A percentile compares a stretch with the other conserved stretches of the same genome.
Conservation (phyloP, 192 early-diverging fungal species). For the Kappamyces sp. region DNA sequence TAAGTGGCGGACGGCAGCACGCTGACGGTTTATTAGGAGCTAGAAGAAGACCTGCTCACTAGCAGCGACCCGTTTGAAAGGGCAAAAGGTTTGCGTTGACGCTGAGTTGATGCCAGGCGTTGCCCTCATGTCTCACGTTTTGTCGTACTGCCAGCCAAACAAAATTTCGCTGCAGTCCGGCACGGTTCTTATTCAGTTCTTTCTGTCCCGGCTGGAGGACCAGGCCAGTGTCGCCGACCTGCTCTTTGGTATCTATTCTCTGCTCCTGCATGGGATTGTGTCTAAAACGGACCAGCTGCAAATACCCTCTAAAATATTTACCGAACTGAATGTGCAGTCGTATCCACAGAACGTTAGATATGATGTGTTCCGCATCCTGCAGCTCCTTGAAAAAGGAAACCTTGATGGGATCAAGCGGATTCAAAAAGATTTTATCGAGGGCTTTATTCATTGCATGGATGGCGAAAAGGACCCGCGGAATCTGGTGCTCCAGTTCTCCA, state of each 20-base stretch:
- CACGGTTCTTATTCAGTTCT: conserved; percentile 39
- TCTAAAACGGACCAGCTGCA: conserved; percentile 6
- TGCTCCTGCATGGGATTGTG: conserved; percentile 41
- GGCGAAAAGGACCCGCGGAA: conserved; percentile 99
- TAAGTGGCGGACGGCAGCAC: no score
- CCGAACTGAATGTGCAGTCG: conserved; percentile 82
- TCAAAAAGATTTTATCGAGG: conserved; percentile 68
- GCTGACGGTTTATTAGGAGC: no score
- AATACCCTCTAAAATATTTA: conserved; percentile 53
- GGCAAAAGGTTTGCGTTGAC: conserved; percentile 58
- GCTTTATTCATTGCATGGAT: conserved; percentile 84
- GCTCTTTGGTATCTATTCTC: conserved; percentile 31
- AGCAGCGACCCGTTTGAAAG: conserved; percentile 78
- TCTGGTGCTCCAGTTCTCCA: conserved; percentile 78
- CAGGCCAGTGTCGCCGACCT: conserved; percentile 33
- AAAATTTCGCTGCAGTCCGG: conserved; percentile 10
- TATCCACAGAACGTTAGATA: conserved; percentile 82
- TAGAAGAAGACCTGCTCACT: conserved; percentile 70
- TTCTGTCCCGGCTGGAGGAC: conserved; percentile 39
- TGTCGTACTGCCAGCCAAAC: neutral
- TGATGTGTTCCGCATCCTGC: conserved; percentile 66
- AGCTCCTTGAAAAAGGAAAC: conserved; percentile 57
- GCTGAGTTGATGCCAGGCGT: conserved; percentile 5
- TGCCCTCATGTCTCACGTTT: conserved; percentile 13
- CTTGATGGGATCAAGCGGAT: conserved; percentile 54